These are phyloP conservation scores for Albifimbria verrucaria DNA, from an alignment of 2,329 filamentous ascomycete species.

Conservation along the genomic window DNA sequence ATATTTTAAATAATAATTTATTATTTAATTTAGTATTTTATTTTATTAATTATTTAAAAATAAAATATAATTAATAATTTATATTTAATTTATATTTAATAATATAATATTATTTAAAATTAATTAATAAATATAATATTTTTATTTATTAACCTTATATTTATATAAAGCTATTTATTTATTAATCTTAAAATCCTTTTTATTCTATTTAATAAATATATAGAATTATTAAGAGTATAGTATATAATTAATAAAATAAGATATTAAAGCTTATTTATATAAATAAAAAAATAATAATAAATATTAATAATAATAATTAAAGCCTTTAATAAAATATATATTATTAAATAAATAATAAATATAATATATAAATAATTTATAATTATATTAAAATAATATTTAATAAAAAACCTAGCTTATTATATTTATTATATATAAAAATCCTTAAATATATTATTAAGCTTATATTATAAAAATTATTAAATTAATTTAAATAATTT, in stretches of 20 bases:
- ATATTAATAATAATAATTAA: no score
- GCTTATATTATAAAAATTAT: no score
- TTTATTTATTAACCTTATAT: neutral
- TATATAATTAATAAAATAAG: no score
- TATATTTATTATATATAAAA: conserved; percentile 2
- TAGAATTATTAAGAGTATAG: no score
- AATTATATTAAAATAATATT: neutral
- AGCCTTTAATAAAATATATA: no score
- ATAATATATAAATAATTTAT: neutral
- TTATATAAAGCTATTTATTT: conserved; percentile 1
- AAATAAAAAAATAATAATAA: neutral
- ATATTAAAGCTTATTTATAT: no score
- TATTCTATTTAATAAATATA: no score
- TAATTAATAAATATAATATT: conserved; percentile 3
- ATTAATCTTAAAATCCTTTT: conserved; percentile 1
- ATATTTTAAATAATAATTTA: neutral
- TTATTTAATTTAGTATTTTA: neutral
- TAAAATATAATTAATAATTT: neutral
- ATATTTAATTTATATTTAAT: neutral
- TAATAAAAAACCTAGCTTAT: neutral
- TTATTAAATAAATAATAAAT: no score
- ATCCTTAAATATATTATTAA: no score
- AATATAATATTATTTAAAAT: neutral
- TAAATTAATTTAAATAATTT: no score
- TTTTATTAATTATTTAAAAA: neutral